phyloP scores from a whole-genome alignment of 2,329 filamentous ascomycete species.

The Alternaria triticina region DNA sequence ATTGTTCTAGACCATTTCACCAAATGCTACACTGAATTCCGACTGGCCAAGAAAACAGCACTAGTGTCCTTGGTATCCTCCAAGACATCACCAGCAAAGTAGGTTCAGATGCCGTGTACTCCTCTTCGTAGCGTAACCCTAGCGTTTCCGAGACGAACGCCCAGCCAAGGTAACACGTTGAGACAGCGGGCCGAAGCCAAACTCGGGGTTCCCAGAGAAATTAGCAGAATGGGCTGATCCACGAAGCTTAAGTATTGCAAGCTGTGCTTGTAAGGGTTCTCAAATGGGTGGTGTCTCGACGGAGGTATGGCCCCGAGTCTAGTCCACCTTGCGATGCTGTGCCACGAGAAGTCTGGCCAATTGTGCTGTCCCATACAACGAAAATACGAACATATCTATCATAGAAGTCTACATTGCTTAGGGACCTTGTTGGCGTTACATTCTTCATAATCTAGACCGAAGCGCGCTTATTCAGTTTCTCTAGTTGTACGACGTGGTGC shows the following conservation, averaged over 20 bases:
- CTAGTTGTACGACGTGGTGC: too few relatives aligned
- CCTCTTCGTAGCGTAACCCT: background rate
- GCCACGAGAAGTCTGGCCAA: too few relatives aligned
- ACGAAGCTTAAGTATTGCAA: background rate
- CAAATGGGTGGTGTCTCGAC: background rate
- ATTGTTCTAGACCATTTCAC: background rate
- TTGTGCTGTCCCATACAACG: too few relatives aligned
- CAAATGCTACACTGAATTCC: background rate
- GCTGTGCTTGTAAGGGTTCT: too few relatives aligned
- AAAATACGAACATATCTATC: too few relatives aligned
- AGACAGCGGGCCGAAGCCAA: background rate
- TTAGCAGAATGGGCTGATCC: background rate
- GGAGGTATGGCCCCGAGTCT: background rate
- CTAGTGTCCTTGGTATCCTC: background rate
- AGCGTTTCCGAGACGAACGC: background rate
- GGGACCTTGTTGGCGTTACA: too few relatives aligned
- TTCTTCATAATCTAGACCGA: too few relatives aligned
- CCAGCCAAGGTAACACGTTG: background rate
- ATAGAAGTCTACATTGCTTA: too few relatives aligned
- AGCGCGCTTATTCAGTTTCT: too few relatives aligned
- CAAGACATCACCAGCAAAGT: background rate
- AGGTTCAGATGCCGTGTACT: background rate
- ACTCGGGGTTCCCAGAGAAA: background rate
- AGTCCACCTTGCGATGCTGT: too few relatives aligned
- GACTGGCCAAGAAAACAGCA: background rate